Conservation (phyloP, 768 basidiomycete genomes). For the Mycena belliarum region DNA sequence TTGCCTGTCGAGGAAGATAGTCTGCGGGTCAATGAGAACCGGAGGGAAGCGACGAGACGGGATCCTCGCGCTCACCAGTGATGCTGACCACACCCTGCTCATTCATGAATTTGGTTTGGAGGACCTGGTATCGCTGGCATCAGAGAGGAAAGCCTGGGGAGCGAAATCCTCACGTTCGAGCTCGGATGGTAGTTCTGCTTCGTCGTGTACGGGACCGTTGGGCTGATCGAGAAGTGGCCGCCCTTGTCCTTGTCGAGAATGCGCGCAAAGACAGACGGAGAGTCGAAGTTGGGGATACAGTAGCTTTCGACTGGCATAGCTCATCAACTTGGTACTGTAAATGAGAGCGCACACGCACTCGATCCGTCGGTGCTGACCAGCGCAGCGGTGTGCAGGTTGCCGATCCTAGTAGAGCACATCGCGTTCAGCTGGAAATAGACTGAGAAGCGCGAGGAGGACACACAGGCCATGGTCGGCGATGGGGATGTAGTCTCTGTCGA, state of each 20-base stretch:
- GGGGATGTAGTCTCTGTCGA: slow-evolving; percentile 65
- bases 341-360: slow-evolving; percentile 39
- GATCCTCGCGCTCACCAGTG: slow-evolving; percentile 53
- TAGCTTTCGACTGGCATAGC: slow-evolving; percentile 84
- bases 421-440: background rate
- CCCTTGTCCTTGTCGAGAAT: slow-evolving; percentile 90
- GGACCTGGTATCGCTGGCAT: slow-evolving; percentile 44
- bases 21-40: slow-evolving; percentile 53
- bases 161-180: slow-evolving; percentile 56
- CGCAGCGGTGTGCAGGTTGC: slow-evolving; percentile 82
- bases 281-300: slow-evolving; percentile 92
- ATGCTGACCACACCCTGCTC: slow-evolving; percentile 85
- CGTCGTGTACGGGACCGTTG: slow-evolving; percentile 63
- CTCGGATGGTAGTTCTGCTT: slow-evolving; percentile 85
- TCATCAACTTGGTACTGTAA: background rate
- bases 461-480: slow-evolving; percentile 83
- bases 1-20: slow-evolving; percentile 71
- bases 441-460: slow-evolving; percentile 25
- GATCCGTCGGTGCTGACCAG: slow-evolving; percentile 84
- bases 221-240: slow-evolving; percentile 90
- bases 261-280: slow-evolving; percentile 88
- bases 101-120: slow-evolving; percentile 91
- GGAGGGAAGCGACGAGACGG: background rate
- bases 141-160: slow-evolving; percentile 20
- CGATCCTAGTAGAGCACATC: slow-evolving; percentile 55